These are phyloP conservation scores for Trypanosoma caninum DNA, from an alignment of 208 protist genomes.

Conservation along the genomic window DNA sequence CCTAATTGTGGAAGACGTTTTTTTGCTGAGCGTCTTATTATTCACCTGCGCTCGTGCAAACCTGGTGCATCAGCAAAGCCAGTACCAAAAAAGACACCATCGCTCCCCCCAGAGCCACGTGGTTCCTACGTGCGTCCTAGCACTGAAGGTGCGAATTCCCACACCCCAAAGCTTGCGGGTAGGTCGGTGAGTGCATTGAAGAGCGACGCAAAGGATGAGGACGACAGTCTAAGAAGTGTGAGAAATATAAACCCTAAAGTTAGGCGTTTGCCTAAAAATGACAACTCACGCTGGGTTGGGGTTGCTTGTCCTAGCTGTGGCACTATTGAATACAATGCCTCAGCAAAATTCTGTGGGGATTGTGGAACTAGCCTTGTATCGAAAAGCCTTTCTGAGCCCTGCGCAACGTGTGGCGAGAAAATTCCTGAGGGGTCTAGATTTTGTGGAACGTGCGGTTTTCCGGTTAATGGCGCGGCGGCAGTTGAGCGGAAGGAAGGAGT, in stretches of 20 bases:
- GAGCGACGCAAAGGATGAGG: not conserved
- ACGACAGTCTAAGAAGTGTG: not conserved
- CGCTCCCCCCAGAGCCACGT: not conserved
- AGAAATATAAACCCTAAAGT: slow-evolving; percentile 33
- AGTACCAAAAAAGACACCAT: not conserved
- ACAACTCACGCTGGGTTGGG: slow-evolving; percentile 28
- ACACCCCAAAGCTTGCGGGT: not conserved
- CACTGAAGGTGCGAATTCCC: not conserved
- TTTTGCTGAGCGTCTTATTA: slow-evolving; percentile 80
- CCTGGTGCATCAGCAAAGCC: slow-evolving; percentile 54
- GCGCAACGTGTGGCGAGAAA: slow-evolving; percentile 57
- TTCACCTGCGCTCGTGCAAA: slow-evolving; percentile 90
- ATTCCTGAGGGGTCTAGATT: slow-evolving; percentile 75
- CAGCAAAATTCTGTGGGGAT: slow-evolving; percentile 80
- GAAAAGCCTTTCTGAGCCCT: slow-evolving; percentile 39
- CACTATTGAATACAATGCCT: slow-evolving; percentile 70
- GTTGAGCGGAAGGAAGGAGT: slow-evolving; percentile 36
- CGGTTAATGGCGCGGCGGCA: slow-evolving; percentile 46
- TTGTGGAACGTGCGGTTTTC: slow-evolving; percentile 75
- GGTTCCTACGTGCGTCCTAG: not conserved
- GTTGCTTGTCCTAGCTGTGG: slow-evolving; percentile 54
- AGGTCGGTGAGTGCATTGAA: not conserved
- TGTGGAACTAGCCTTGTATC: slow-evolving; percentile 57
- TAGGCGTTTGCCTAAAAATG: slow-evolving; percentile 47
- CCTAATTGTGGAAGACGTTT: slow-evolving; percentile 89